These are phyloP conservation scores for Exserohilum turcica DNA, from an alignment of 2,329 filamentous ascomycete genomes.

Conservation along the genomic window DNA sequence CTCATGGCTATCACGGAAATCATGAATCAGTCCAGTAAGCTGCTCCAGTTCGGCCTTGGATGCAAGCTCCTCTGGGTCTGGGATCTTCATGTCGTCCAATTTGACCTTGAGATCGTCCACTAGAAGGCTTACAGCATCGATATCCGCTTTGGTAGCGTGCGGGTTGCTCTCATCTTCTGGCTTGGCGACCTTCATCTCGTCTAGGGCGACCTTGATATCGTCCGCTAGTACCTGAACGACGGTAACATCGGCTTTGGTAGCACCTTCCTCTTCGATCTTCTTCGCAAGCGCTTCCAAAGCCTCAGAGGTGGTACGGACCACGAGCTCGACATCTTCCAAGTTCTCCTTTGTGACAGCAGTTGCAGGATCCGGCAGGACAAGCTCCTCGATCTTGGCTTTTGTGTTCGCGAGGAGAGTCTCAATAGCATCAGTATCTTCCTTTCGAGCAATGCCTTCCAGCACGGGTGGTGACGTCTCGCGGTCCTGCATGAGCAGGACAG, in stretches of 20 bases:
- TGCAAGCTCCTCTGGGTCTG: conserved; percentile 72
- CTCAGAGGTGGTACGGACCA: conserved; percentile 77
- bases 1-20: conserved; percentile 64
- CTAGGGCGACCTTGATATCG: conserved; percentile 75
- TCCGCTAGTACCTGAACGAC: conserved; percentile 78
- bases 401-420: conserved; percentile 89
- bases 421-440: conserved; percentile 87
- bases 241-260: conserved; percentile 78
- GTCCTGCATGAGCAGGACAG: conserved; percentile 51
- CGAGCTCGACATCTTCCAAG: conserved; percentile 65
- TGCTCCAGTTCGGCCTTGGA: conserved; percentile 76
- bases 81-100: conserved; percentile 73
- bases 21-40: conserved; percentile 59
- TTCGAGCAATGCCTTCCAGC: conserved; percentile 64
- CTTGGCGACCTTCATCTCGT: conserved; percentile 65
- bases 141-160: conserved; percentile 77
- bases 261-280: conserved; percentile 69
- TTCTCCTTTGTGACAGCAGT: conserved; percentile 68
- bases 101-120: conserved; percentile 84
- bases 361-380: conserved; percentile 68
- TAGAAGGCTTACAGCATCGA: conserved; percentile 78
- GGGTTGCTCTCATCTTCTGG: conserved; percentile 58
- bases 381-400: conserved; percentile 84
- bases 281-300: conserved; percentile 68
- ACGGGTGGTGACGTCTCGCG: conserved; percentile 27